Evolutionary conservation across 345 rosid species (phyloP), one percentile per base, ranked within the genome.

Genomic region (Turritis glabra): DNA sequence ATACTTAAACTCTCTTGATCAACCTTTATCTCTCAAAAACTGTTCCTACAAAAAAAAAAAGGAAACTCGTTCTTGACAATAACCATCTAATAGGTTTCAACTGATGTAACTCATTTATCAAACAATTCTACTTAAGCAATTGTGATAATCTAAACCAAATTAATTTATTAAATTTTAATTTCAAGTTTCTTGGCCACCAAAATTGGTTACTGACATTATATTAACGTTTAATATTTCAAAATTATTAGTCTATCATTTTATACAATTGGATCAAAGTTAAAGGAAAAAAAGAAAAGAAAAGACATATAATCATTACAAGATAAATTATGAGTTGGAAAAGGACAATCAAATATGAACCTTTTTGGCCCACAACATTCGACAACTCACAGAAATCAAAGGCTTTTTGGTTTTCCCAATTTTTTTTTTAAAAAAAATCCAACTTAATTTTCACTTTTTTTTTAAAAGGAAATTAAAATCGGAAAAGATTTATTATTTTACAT

Each of bases 291-390:
- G 38, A 48, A 17, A 25, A 44, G 18, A 25, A 44, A 56, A 61
- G 43, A 66, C 29, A 53, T 19, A 33, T 47, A 87, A 88, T 88
- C 78, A 87, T 92, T 85, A 80, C 86, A 75, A 58, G 66, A 62
- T 76, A 74, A 57, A 80, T 80, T 5, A 87, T 81, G 86, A 80
- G 79, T 41, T 57, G 82, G 84, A 85, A 85, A 82, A 88, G 81
- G 88, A 86, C 86, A 82, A 79, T 75, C 83, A 54, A 85, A 82
- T 57, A 64, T 63, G 82, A 85, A 67, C 38, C 80, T 84, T 80
- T 73, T 83, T 72, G 71, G 86, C 92, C 93, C 93, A 86, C 93
- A 68, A 27, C 64, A 57, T 50, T 69, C 64, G 64, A 81, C 77
- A 83, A 66, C 82, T 80, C 80, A 77, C 74, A 74, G 59, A 77